Percentiles rank a stretch among this genome's conserved stretches.
Evolutionary conservation across 1,284 basidiomycete genomes (phyloP).

Genomic region (Wolfiporia cocos): DNA sequence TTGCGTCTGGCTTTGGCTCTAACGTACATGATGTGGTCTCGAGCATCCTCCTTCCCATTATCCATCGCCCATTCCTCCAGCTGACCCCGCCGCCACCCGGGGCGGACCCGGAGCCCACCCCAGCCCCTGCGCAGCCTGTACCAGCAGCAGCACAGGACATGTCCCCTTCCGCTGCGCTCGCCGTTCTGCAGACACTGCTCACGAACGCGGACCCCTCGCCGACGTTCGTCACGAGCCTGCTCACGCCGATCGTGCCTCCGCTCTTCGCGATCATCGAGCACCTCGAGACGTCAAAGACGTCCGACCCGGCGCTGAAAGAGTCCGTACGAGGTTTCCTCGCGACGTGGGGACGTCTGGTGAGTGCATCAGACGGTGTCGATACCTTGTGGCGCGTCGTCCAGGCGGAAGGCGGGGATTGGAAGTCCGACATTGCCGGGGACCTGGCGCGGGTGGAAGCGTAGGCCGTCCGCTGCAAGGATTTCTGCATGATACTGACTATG

Average conservation of each 20-base stretch:
- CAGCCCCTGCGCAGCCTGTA: too few relatives aligned
- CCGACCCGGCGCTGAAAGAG: constrained; percentile 58
- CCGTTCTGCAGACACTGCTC: constrained; percentile 48
- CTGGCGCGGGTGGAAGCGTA: constrained; percentile 38
- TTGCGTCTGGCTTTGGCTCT: constrained; percentile 32
- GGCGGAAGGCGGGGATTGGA: constrained; percentile 52
- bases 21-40: constrained; percentile 29
- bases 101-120: background rate
- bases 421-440: constrained; percentile 44
- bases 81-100: background rate
- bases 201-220: constrained; percentile 78
- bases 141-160: constrained; percentile 9
- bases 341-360: constrained; percentile 71
- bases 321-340: constrained; percentile 51
- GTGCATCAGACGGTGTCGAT: constrained; percentile 43
- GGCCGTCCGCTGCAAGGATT: too few relatives aligned
- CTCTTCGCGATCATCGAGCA: constrained; percentile 61
- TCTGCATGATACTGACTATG: too few relatives aligned
- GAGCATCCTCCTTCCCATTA: constrained; percentile 32
- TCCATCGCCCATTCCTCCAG: constrained; percentile 40
- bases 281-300: constrained; percentile 45
- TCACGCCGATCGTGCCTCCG: constrained; percentile 63
- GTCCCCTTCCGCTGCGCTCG: constrained; percentile 35
- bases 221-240: constrained; percentile 50
- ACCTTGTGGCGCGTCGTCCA: constrained; percentile 56